Base-by-base conservation (phyloP, 495 filamentous ascomycete species). In the Tricharina praecox region DNA sequence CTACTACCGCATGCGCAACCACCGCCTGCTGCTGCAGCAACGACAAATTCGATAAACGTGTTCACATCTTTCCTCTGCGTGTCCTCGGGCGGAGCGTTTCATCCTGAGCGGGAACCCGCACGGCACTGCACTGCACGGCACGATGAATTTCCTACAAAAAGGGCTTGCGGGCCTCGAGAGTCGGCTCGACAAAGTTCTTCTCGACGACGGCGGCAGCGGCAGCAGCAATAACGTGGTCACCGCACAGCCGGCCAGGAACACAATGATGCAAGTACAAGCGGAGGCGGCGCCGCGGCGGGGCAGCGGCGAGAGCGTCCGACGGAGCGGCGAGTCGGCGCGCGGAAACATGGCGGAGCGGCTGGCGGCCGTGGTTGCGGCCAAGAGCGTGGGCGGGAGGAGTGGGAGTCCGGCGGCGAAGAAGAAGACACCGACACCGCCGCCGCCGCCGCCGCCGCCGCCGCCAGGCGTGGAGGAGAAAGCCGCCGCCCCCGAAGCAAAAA, bases 131-230 rank as follows among this genome's bases (percentile, higher is more conserved):
- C n/a, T n/a, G n/a, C n/a, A 37, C 34, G 9, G 16, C 18, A 43
- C 40, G 34, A 61, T 61, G 58, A 61, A 61, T 47, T 82, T 97
- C 57, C 69, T 99, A 39, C 81, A 82, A 50, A 85, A 93, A 62
- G 87, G 88, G 45, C 85, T 95, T 43, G 85, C 86, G 23, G 85
- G 85, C 32, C 81, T 99, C 38, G 90, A 99, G 65, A 92, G 87
- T 49, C 76, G 82, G 39, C 70, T 99, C 33, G 90, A 99, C 62
- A 82, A 74, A 39, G 94, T 99, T 45, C 70, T 99, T 49, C 78
- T 86, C 49, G 87, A 93, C 33, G 74, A 78, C 25, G 76, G 82
- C 15, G 73, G 67, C 36, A 62, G 38, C 49, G 55, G n/a, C n/a
- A 43, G 54, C 55, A 53, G 48, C 62, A 45, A 47, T 51, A 58